phyloP scores from a whole-genome alignment of 2,329 filamentous ascomycete genomes.

The Thermomyces lanuginosus region DNA sequence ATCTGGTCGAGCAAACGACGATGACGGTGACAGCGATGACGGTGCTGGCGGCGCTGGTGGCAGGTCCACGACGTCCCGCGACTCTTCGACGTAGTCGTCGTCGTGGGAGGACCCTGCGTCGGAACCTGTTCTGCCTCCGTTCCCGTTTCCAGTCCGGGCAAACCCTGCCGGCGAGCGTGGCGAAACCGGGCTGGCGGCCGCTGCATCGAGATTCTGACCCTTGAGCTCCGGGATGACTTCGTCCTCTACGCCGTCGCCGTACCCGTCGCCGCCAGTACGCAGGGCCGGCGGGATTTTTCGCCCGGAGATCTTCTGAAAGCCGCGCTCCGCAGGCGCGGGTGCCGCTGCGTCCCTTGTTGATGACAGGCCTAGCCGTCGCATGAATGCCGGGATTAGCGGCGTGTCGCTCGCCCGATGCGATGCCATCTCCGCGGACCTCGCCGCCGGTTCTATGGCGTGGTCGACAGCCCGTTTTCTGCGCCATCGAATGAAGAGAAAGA shows the following conservation, averaged over 20 bases:
- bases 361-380: constrained; percentile 26
- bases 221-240: constrained; percentile 10
- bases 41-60: no score
- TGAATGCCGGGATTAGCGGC: constrained; percentile 24
- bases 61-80: no score
- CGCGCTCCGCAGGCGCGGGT: constrained; percentile 26
- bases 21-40: no score
- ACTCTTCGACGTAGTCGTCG: no score
- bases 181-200: constrained; percentile 7
- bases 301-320: constrained; percentile 35
- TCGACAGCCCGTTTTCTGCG: constrained; percentile 6
- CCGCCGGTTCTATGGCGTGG: constrained; percentile 5
- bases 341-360: constrained; percentile 15
- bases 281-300: constrained; percentile 32
- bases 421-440: constrained; percentile 14
- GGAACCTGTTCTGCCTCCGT: no score
- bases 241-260: constrained; percentile 21
- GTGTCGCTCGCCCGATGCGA: constrained; percentile 23
- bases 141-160: no score
- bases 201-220: constrained; percentile 4
- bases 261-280: constrained; percentile 31
- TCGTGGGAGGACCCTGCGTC: no score
- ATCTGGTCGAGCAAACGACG: no score
- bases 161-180: no score
- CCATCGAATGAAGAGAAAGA: constrained; percentile 12